Conservation (phyloP, 2,329 filamentous ascomycete genomes). For the Venturiaceae sp. region DNA sequence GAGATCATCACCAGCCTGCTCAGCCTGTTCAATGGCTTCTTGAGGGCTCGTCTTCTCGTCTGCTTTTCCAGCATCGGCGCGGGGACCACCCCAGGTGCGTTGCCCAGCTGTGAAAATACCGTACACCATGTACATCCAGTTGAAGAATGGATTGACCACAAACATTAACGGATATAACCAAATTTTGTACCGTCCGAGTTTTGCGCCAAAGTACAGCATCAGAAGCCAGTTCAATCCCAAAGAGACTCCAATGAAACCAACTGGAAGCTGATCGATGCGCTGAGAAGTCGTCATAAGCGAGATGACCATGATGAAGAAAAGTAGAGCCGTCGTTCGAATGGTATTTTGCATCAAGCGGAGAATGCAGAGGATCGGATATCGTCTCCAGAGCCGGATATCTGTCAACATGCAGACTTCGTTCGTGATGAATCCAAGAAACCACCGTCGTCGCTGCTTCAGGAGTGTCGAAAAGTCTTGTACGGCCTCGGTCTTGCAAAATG, state of each 20-base stretch:
- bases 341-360: constrained; percentile 95
- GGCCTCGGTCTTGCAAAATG: constrained; percentile 97
- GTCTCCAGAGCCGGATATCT: constrained; percentile 80
- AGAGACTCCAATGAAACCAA: constrained; percentile 89
- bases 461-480: constrained; percentile 80
- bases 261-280: constrained; percentile 66
- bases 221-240: constrained; percentile 88
- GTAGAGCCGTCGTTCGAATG: constrained; percentile 82
- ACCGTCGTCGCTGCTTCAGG: constrained; percentile 87
- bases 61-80: constrained; percentile 77
- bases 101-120: constrained; percentile 92
- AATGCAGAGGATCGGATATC: constrained; percentile 77
- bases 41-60: constrained; percentile 67
- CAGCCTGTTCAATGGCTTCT: constrained; percentile 74
- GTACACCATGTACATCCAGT: constrained; percentile 98
- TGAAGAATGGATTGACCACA: constrained; percentile 89
- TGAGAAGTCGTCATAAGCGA: constrained; percentile 79
- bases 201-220: constrained; percentile 91
- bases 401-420: constrained; percentile 99
- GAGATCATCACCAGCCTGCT: constrained; percentile 72
- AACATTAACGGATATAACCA: constrained; percentile 97
- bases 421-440: constrained; percentile 96
- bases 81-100: constrained; percentile 88
- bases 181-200: constrained; percentile 82
- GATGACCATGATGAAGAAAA: constrained; percentile 90